phyloP scores from a whole-genome alignment of 352 stramenopile species.

The Phytophthora aleatoria region DNA sequence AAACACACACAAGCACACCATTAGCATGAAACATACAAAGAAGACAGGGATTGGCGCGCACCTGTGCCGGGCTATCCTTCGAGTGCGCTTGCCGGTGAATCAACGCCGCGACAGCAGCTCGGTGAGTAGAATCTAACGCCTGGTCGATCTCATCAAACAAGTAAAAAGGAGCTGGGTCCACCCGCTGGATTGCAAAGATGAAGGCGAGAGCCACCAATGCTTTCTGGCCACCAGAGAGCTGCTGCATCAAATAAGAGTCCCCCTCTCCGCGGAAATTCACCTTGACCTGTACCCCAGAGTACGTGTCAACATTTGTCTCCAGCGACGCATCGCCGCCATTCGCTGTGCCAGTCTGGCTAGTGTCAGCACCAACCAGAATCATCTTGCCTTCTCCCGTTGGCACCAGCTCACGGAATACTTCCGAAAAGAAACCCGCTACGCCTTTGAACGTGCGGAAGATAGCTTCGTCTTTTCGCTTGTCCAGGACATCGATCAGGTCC shows the following conservation, averaged over 20 bases:
- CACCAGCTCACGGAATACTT: constrained; percentile 98
- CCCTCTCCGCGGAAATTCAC: constrained; percentile 96
- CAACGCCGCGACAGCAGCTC: constrained; percentile 95
- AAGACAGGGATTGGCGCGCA: constrained; percentile 26
- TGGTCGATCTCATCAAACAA: constrained; percentile 99
- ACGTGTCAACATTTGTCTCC: constrained; percentile 88
- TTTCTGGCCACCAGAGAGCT: constrained; percentile 99
- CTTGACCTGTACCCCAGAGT: constrained; percentile 98
- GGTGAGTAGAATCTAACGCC: constrained; percentile 99
- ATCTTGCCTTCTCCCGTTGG: constrained; percentile 96
- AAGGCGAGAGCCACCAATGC: constrained; percentile 98
- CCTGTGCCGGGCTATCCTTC: constrained; percentile 96
- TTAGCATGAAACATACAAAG: constrained; percentile 11
- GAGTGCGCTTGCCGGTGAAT: constrained; percentile 97
- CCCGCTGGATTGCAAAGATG: constrained; percentile 99
- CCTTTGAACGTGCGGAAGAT: constrained; percentile 99
- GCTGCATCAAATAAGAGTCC: constrained; percentile 98
- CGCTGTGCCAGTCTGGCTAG: constrained; percentile 18
- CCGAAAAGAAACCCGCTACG: constrained; percentile 97
- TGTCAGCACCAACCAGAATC: constrained; percentile 95
- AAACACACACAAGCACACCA: constrained; percentile 4
- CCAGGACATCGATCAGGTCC: constrained; percentile 90
- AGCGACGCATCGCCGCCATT: constrained; percentile 26
- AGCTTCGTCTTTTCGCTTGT: constrained; percentile 98
- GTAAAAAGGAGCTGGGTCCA: constrained; percentile 99